Base-by-base conservation (phyloP, 2,329 filamentous ascomycete genomes). In the Lanzia echinophila region DNA sequence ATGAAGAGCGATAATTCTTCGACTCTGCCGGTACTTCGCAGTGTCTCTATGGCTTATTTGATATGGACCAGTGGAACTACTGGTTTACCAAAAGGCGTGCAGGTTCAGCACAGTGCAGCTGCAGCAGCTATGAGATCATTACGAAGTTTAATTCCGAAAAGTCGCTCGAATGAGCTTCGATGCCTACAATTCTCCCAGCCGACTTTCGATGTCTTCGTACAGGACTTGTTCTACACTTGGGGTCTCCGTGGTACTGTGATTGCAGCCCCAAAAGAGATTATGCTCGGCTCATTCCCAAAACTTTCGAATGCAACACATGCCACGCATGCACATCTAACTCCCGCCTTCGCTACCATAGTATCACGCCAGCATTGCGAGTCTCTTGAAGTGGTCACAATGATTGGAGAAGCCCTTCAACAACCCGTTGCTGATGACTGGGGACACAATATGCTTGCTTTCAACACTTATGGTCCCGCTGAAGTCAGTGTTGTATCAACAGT, bases 341-440 rank as follows among this genome's bases (percentile, higher is more conserved):
- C 47, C 28, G 47, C 34, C 6, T 49, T 49, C 7, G 47, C 47
- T 19, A 49, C 47, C n/a, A 49, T 41, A 3, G 47, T 49, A 28
- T n/a, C 47, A 31, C 20, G 47, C 10, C 7, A n/a, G 15, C 22
- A 49, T n/a, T 41, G 22, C 15, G 17, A 49, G 24, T 39, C 47
- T 7, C 41, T 55, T 11, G 42, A 51, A n/a, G 31, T 47, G 3
- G 10, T 55, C 2, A 41, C 34, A 8, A 31, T 51, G 33, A 50
- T 43, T 33, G 53, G 53, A 13, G 53, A 55, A 28, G 48, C 41
- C n/a, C 17, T 52, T 4, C 20, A 41, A 19, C 20, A 31, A 6
- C n/a, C 20, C 6, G 33, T 41, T 3, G 42, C 43, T 2, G 17
- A 46, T 15, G 34, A 51, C 17, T 55, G 53, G 53, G 0, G 81